Percentiles rank a stretch among this genome's conserved stretches.
phyloP scores from a whole-genome alignment of 202 grass and related monocot species.

The Miscanthus sacchariflorus region DNA sequence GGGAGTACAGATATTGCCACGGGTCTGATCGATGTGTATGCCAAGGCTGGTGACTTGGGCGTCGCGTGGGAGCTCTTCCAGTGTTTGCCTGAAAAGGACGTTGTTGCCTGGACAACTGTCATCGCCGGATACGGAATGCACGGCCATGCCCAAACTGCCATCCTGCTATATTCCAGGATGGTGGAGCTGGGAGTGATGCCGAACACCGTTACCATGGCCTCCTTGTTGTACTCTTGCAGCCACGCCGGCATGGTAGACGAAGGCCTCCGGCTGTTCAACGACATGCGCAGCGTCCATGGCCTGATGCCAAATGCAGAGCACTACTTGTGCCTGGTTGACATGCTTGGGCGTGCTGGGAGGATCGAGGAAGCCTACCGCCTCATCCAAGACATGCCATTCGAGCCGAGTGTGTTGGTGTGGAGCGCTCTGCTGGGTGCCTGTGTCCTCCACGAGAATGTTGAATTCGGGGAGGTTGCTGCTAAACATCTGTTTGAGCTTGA shows the following conservation, averaged over 20 bases:
- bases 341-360: slow-evolving; percentile 79
- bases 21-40: slow-evolving; percentile 60
- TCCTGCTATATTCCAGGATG: slow-evolving; percentile 69
- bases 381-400: slow-evolving; percentile 74
- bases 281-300: slow-evolving; percentile 55
- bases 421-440: slow-evolving; percentile 77
- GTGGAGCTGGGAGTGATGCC: slow-evolving; percentile 60
- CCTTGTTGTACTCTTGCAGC: slow-evolving; percentile 79
- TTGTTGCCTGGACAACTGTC: slow-evolving; percentile 85
- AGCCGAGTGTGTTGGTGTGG: slow-evolving; percentile 67
- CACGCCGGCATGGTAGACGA: slow-evolving; percentile 75
- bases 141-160: slow-evolving; percentile 66
- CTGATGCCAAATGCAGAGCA: slow-evolving; percentile 74
- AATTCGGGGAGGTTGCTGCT: slow-evolving; percentile 71
- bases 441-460: slow-evolving; percentile 69
- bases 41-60: slow-evolving; percentile 62
- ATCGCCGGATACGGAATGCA: slow-evolving; percentile 80
- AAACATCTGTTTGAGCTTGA: slow-evolving; percentile 76
- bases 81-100: slow-evolving; percentile 67
- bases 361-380: slow-evolving; percentile 76
- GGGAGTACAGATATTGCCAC: slow-evolving; percentile 43
- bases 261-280: slow-evolving; percentile 72
- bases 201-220: slow-evolving; percentile 72
- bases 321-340: slow-evolving; percentile 81
- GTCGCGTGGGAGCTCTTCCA: slow-evolving; percentile 60